A percentile compares a stretch with the other conserved stretches of the same genome.
These are phyloP conservation scores for Leccinum subgranulosum DNA, from an alignment of 768 basidiomycete genomes.

Conservation along the genomic window DNA sequence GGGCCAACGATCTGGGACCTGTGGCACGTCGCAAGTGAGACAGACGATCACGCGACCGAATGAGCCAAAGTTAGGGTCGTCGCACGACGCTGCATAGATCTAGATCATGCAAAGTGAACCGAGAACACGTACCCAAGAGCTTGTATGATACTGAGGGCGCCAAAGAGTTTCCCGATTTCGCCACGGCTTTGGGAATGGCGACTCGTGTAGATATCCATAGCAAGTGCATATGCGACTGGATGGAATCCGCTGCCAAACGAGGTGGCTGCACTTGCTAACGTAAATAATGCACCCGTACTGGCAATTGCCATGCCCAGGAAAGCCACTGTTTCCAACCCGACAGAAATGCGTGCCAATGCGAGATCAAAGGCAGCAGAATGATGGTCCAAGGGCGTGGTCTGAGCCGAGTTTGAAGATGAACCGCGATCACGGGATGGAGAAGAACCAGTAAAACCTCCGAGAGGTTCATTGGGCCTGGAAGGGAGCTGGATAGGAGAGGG, in stretches of 20 bases:
- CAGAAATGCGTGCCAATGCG: conserved; percentile 56
- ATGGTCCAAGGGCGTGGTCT: conserved; percentile 1
- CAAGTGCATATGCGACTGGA: conserved; percentile 70
- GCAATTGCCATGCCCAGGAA: conserved; percentile 52
- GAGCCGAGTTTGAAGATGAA: conserved; percentile 3
- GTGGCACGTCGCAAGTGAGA: conserved; percentile 2
- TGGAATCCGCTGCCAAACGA: conserved; percentile 61
- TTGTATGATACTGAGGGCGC: conserved; percentile 72
- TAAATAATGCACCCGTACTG: conserved; percentile 47
- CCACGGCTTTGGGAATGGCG: conserved; percentile 40
- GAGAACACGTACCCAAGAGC: conserved; percentile 50
- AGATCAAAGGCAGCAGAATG: conserved; percentile 65
- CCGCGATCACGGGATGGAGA: background rate
- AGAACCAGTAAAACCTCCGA: background rate
- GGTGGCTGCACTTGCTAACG: conserved; percentile 44
- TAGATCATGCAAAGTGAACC: background rate
- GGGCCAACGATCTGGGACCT: conserved; percentile 73
- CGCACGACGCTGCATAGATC: no score
- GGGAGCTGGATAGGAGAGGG: conserved; percentile 31
- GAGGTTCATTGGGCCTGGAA: conserved; percentile 16
- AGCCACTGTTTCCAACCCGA: conserved; percentile 51
- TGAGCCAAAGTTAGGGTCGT: background rate
- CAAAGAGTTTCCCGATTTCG: conserved; percentile 76
- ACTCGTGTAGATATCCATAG: conserved; percentile 61
- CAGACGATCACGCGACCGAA: background rate